Conservation (phyloP, 2,329 filamentous ascomycete genomes). For the Helotiales sp. region DNA sequence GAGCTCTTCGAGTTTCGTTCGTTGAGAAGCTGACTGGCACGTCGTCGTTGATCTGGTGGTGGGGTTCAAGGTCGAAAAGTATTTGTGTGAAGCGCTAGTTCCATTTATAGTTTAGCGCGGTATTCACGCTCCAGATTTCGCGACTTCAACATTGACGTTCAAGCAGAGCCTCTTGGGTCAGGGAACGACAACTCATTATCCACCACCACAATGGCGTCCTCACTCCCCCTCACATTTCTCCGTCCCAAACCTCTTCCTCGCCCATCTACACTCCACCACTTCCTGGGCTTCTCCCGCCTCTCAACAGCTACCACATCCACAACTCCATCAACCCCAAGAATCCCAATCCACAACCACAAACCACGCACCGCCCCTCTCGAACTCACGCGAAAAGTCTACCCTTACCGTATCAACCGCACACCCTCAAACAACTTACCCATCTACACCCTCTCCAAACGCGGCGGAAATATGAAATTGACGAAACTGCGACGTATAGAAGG, state of each 20-base stretch:
- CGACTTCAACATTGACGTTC: neutral
- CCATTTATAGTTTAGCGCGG: constrained; percentile 8
- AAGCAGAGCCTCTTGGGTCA: no score
- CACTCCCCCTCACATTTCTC: constrained; percentile 33
- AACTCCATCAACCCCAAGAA: constrained; percentile 10
- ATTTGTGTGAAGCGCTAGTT: constrained; percentile 5
- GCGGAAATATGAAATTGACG: constrained; percentile 75
- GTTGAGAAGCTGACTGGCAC: constrained; percentile 1
- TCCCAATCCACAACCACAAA: neutral
- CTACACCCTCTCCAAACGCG: constrained; percentile 72
- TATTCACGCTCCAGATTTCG: constrained; percentile 7
- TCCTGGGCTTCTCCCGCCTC: constrained; percentile 25
- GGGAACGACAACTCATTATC: constrained; percentile 1
- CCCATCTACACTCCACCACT: constrained; percentile 29
- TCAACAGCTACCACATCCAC: constrained; percentile 6
- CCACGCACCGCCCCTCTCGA: constrained; percentile 10
- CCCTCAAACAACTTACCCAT: constrained; percentile 70
- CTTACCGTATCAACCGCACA: constrained; percentile 66
- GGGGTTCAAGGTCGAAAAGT: constrained; percentile 6
- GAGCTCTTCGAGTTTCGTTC: no score
- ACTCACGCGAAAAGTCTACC: constrained; percentile 21
- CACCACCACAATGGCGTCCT: constrained; percentile 17
- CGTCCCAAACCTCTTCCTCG: constrained; percentile 33
- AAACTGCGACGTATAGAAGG: constrained; percentile 79
- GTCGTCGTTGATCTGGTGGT: constrained; percentile 16